Conservation (phyloP, 73 alveolate genomes). For the Uronychia setigera region DNA sequence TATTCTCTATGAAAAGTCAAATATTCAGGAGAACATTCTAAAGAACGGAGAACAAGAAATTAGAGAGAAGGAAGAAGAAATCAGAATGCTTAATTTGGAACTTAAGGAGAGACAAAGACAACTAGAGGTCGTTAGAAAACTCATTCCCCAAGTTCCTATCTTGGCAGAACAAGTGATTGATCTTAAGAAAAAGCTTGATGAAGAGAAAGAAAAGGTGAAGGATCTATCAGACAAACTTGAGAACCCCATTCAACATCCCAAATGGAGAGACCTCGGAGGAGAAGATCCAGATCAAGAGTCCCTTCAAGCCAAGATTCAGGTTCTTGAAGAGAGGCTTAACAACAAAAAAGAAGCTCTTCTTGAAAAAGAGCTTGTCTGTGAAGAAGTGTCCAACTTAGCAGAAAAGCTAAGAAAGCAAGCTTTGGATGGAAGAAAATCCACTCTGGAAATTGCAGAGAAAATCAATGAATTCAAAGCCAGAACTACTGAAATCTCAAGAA, state of each 20-base stretch:
- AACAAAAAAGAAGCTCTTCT: slow-evolving; percentile 92
- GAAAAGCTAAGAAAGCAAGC: slow-evolving; percentile 96
- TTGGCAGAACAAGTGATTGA: slow-evolving; percentile 83
- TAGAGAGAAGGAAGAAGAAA: slow-evolving; percentile 94
- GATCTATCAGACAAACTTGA: slow-evolving; percentile 89
- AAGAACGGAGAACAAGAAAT: slow-evolving; percentile 94
- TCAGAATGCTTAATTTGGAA: slow-evolving; percentile 91
- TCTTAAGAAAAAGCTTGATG: slow-evolving; percentile 78
- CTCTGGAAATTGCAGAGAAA: slow-evolving; percentile 94
- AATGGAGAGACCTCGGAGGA: slow-evolving; percentile 93
- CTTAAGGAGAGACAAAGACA: slow-evolving; percentile 88
- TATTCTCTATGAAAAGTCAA: slow-evolving; percentile 93
- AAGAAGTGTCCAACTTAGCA: slow-evolving; percentile 94
- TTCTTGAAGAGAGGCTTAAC: slow-evolving; percentile 93
- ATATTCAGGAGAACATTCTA: slow-evolving; percentile 90
- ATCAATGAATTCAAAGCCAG: slow-evolving; percentile 94
- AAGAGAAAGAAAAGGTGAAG: slow-evolving; percentile 78
- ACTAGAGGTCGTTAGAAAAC: slow-evolving; percentile 91
- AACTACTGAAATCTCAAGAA: slow-evolving; percentile 89
- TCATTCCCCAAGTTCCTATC: slow-evolving; percentile 91
- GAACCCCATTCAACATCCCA: slow-evolving; percentile 90
- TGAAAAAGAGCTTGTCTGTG: slow-evolving; percentile 95
- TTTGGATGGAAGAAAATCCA: slow-evolving; percentile 90
- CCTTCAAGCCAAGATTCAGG: slow-evolving; percentile 93
- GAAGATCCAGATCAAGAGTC: slow-evolving; percentile 97